Percentiles rank a stretch among this genome's conserved stretches.
Evolutionary conservation across 108 stramenopile species (phyloP).

Genomic region (Fragilaria crotonensis): DNA sequence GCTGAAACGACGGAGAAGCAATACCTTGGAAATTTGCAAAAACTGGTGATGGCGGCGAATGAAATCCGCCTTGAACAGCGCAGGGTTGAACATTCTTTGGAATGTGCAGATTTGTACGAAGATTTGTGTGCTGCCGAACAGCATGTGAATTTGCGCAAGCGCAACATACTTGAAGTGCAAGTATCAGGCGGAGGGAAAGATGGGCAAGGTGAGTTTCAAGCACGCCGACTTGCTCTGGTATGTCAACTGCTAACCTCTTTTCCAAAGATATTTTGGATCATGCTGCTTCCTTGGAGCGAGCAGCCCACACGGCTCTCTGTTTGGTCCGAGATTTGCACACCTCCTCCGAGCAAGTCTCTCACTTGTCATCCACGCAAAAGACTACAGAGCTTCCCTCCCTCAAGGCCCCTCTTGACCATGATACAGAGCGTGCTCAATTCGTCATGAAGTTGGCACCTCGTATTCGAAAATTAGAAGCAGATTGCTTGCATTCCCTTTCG

Average conservation of each 20-base stretch:
- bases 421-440: constrained; percentile 74
- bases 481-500: constrained; percentile 41
- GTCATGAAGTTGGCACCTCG: constrained; percentile 77
- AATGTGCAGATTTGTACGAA: constrained; percentile 58
- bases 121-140: constrained; percentile 66
- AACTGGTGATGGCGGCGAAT: constrained; percentile 38
- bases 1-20: constrained; percentile 44
- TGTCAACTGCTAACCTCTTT: too few relatives aligned
- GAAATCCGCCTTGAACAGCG: constrained; percentile 37
- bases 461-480: constrained; percentile 71
- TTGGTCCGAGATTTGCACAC: constrained; percentile 57
- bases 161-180: background rate
- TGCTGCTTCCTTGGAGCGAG: constrained; percentile 65
- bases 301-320: constrained; percentile 60
- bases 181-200: background rate
- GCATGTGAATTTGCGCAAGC: constrained; percentile 12
- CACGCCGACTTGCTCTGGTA: too few relatives aligned
- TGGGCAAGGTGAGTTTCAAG: background rate
- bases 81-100: constrained; percentile 36
- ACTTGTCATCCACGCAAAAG: constrained; percentile 35
- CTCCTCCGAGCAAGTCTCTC: constrained; percentile 19
- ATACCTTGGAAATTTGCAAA: constrained; percentile 37
- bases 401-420: constrained; percentile 25
- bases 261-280: too few relatives aligned
- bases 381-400: constrained; percentile 34